phyloP scores from a whole-genome alignment of 2,329 filamentous ascomycete species.

The Tolypocladium inflatum region DNA sequence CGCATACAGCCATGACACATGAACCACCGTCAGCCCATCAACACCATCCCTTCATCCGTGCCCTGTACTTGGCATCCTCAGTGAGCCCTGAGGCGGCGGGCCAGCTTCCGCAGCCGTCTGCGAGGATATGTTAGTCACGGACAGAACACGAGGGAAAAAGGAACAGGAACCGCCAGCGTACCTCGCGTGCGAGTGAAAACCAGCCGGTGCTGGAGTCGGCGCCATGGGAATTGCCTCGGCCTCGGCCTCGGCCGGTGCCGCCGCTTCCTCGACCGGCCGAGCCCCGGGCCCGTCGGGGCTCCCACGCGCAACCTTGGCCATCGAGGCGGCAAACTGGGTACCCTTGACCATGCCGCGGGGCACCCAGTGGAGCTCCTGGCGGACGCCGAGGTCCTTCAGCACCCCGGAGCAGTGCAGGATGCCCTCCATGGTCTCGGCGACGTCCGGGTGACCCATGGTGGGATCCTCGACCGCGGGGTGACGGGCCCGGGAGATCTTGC shows the following conservation, averaged over 20 bases:
- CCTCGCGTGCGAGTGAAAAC: background rate
- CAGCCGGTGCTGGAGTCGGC: background rate
- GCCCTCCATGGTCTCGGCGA: background rate
- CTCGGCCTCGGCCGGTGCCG: background rate
- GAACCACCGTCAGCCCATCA: background rate
- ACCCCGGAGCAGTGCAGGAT: background rate
- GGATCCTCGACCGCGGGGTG: background rate
- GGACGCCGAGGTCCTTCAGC: conserved; percentile 1
- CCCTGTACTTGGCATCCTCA: background rate
- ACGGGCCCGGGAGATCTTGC: background rate
- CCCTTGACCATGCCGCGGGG: conserved; percentile 4
- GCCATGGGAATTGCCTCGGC: background rate
- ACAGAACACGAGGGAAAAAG: too few relatives aligned
- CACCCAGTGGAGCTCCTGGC: conserved; percentile 10
- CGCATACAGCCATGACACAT: background rate
- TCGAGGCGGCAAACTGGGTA: conserved; percentile 4
- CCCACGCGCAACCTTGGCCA: background rate
- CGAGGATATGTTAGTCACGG: background rate
- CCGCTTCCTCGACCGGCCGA: background rate
- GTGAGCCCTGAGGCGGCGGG: background rate
- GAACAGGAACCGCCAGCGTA: too few relatives aligned
- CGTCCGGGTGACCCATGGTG: background rate
- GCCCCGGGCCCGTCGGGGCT: background rate
- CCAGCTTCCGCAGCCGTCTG: background rate
- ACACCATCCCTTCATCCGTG: background rate